phyloP scores from a whole-genome alignment of 1,284 basidiomycete species.

The Malassezia slooffiae region DNA sequence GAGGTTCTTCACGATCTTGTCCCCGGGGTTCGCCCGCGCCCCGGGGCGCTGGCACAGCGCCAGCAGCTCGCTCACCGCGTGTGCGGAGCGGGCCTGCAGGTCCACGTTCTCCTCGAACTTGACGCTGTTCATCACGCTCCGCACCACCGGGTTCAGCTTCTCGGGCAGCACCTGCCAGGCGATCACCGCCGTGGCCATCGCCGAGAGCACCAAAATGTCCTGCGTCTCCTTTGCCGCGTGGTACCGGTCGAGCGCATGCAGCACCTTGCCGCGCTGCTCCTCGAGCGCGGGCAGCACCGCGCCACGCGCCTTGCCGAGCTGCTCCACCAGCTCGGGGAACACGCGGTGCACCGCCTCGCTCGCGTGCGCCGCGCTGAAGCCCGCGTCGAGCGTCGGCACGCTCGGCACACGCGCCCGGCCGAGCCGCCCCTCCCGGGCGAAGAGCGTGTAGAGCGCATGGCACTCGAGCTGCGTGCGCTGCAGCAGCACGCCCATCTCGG shows the following conservation, averaged over 20 bases:
- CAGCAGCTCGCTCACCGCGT: conserved; percentile 75
- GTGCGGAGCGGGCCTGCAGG: conserved; percentile 78
- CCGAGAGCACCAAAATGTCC: conserved; percentile 75
- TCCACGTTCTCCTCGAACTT: conserved; percentile 74
- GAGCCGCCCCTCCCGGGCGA: conserved; percentile 74
- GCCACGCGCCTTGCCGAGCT: conserved; percentile 56
- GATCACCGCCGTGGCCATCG: conserved; percentile 81
- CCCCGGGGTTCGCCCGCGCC: conserved; percentile 56
- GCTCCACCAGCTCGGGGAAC: conserved; percentile 56
- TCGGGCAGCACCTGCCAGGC: conserved; percentile 33
- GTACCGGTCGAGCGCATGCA: conserved; percentile 70
- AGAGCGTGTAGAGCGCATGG: conserved; percentile 64
- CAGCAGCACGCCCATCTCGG: conserved; percentile 78
- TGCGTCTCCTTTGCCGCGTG: conserved; percentile 71
- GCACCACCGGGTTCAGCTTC: conserved; percentile 91
- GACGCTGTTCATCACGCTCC: conserved; percentile 93
- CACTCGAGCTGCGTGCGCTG: conserved; percentile 72
- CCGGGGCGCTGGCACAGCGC: conserved; percentile 63
- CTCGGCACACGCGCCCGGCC: conserved; percentile 62
- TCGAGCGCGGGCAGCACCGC: conserved; percentile 61
- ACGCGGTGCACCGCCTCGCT: conserved; percentile 60
- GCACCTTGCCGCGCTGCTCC: conserved; percentile 65
- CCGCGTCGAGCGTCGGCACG: conserved; percentile 59
- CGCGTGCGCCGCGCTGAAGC: conserved; percentile 73
- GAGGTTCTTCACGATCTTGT: conserved; percentile 95